These are phyloP conservation scores for Xylariaceae sp. DNA, from an alignment of 2,329 filamentous ascomycete species.

Conservation along the genomic window DNA sequence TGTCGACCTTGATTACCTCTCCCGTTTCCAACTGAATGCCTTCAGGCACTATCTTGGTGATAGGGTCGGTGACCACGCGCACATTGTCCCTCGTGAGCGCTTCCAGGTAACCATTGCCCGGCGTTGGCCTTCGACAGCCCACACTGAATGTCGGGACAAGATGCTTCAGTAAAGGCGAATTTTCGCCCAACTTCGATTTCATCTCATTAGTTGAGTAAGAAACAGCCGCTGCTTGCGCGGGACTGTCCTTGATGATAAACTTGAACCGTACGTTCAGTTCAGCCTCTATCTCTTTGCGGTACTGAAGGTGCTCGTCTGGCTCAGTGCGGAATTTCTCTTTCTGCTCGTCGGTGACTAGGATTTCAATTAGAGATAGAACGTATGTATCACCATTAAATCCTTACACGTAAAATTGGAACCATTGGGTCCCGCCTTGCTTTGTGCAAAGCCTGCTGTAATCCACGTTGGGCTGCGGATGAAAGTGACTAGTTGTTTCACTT, in stretches of 20 bases:
- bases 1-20: conserved; percentile 32
- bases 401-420: conserved; percentile 50
- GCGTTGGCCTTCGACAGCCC: conserved; percentile 37
- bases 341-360: conserved; percentile 43
- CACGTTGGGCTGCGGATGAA: conserved; percentile 47
- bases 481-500: conserved; percentile 12
- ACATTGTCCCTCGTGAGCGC: conserved; percentile 32
- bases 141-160: conserved; percentile 21
- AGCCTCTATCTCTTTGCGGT: conserved; percentile 51
- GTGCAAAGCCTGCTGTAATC: conserved; percentile 52
- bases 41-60: conserved; percentile 28
- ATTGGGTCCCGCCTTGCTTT: conserved; percentile 48
- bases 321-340: conserved; percentile 52
- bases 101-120: conserved; percentile 38
- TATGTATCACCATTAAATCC: neutral
- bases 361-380: neutral
- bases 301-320: conserved; percentile 55
- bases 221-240: conserved; percentile 32
- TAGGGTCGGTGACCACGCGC: conserved; percentile 23
- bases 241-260: conserved; percentile 43
- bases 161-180: conserved; percentile 2
- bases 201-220: conserved; percentile 45
- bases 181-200: conserved; percentile 42
- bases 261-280: conserved; percentile 56
- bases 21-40: conserved; percentile 34